phyloP scores from a whole-genome alignment of 1,284 basidiomycete genomes.

The Lignosus rhinocerotis region DNA sequence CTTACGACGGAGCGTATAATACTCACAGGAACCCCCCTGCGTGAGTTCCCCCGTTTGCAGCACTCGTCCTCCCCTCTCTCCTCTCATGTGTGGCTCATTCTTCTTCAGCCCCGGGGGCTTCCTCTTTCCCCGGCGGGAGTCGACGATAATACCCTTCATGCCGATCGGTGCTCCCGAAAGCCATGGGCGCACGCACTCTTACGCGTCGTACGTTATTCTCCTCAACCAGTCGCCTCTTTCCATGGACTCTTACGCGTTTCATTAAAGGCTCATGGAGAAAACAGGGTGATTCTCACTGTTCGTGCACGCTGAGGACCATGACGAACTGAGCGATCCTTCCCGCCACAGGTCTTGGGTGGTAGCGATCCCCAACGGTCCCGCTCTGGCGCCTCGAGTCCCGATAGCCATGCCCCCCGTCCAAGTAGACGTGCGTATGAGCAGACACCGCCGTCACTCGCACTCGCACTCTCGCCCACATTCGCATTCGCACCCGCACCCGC shows the following conservation, averaged over 20 bases:
- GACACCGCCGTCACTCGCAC: slow-evolving; percentile 15
- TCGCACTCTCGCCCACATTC: slow-evolving; percentile 10
- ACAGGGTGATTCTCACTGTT: slow-evolving; percentile 4
- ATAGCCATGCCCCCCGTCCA: not conserved
- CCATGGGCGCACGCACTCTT: not conserved
- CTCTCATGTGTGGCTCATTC: slow-evolving; percentile 3
- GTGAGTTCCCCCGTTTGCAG: slow-evolving; percentile 7
- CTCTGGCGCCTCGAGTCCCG: slow-evolving; percentile 11
- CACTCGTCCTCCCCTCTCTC: not conserved
- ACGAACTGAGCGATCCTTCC: not conserved
- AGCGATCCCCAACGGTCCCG: not conserved
- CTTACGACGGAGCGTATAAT: slow-evolving; percentile 1
- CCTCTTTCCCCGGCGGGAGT: not conserved
- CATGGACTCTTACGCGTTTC: not conserved
- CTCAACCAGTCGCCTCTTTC: not conserved
- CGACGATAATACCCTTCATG: slow-evolving; percentile 14
- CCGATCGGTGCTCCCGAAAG: slow-evolving; percentile 16
- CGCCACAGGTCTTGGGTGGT: slow-evolving; percentile 13
- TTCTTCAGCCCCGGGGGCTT: slow-evolving; percentile 16
- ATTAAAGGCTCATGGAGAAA: not conserved
- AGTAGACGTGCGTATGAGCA: slow-evolving; percentile 14
- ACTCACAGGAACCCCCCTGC: slow-evolving; percentile 13
- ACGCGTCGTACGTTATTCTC: not conserved
- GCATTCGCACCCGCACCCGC: slow-evolving; percentile 14
- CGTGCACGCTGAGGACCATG: not conserved